Evolutionary conservation across 164 flowering plant species (phyloP), one percentile per base, ranked within the genome.

Genomic region (Berberis vulgaris): DNA sequence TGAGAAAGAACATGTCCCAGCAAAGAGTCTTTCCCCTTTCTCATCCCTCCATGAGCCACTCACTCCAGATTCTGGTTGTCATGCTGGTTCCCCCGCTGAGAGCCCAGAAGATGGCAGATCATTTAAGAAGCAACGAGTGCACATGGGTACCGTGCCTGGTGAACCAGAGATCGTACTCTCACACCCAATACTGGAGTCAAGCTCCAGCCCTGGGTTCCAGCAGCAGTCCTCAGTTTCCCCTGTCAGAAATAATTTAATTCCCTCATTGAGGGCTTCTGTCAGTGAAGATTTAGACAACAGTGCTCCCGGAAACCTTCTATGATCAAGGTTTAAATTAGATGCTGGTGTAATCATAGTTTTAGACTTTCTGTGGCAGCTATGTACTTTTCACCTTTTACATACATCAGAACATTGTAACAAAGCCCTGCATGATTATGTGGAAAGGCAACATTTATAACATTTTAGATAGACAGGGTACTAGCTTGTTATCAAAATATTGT

Each of bases 31-130:
- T 12, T 84, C 91, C 1, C 6, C 96, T 52, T 79, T 85, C 72
- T 83, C 94, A n/a, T 86, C 95, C n/a, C 79, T 53, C 39, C 84
- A 80, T 49, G 98, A 89, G 74, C 97, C 97, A 1, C 69, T 76
- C 62, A 89, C 98, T 0, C 98, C 98, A n/a, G 94, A 89, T 73
- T 89, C 90, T 55, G 84, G 83, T 42, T 81, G 84, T 63, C 76
- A 73, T 45, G 67, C 50, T 57, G 71, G 66, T 59, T 74, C 85
- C 54, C 75, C 85, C 6, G 44, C 50, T 7, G 80, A 68, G 50
- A 75, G 84, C 71, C 78, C 84, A 10, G 63, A 60, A 60, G 80
- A 65, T 40, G 84, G 81, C 64, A 82, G 85, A 66, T 66, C 80
- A 38, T 63, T 49, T 7, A 86, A 87, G 78, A 86, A 77, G 69